Evolutionary conservation across 225 moss, liverwort and hornwort species (phyloP).

Genomic region (Polytrichum formosum): DNA sequence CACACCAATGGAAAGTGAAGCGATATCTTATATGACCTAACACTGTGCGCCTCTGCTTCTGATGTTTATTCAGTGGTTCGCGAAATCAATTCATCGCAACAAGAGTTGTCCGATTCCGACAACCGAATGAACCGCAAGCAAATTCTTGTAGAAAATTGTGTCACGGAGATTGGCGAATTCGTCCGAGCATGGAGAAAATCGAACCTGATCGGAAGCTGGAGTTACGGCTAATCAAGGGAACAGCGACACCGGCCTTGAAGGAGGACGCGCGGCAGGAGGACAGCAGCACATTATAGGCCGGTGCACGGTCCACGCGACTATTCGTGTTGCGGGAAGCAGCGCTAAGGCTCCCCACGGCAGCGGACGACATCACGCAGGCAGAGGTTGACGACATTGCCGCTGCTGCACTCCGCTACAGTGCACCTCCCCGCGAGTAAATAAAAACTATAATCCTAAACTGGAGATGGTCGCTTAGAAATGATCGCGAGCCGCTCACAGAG

Average conservation of each 20-base stretch:
- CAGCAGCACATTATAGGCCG: conserved; percentile 24
- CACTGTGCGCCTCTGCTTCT: too few relatives aligned
- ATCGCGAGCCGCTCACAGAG: too few relatives aligned
- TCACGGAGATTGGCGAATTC: too few relatives aligned
- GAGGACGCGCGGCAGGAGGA: conserved; percentile 24
- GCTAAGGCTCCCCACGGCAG: conserved; percentile 30
- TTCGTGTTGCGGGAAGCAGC: conserved; percentile 18
- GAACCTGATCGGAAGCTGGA: conserved; percentile 36
- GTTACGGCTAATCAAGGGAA: conserved; percentile 14
- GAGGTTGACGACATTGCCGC: conserved; percentile 44
- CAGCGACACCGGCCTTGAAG: conserved; percentile 22
- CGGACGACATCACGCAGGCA: conserved; percentile 42
- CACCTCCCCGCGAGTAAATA: neutral
- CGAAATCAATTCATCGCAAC: too few relatives aligned
- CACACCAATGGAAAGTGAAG: too few relatives aligned
- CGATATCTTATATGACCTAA: too few relatives aligned
- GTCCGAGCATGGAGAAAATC: neutral
- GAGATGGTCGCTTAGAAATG: too few relatives aligned
- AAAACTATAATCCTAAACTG: too few relatives aligned
- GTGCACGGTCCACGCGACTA: conserved; percentile 3
- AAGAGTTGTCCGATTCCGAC: too few relatives aligned
- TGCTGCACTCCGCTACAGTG: conserved; percentile 4
- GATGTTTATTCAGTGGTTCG: too few relatives aligned
- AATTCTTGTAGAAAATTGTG: too few relatives aligned
- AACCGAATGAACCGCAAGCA: too few relatives aligned